A percentile compares a stretch with the other conserved stretches of the same genome.
These are phyloP conservation scores for Camellia lanceoleosa DNA, from an alignment of 148 eudicot species.

Conservation along the genomic window DNA sequence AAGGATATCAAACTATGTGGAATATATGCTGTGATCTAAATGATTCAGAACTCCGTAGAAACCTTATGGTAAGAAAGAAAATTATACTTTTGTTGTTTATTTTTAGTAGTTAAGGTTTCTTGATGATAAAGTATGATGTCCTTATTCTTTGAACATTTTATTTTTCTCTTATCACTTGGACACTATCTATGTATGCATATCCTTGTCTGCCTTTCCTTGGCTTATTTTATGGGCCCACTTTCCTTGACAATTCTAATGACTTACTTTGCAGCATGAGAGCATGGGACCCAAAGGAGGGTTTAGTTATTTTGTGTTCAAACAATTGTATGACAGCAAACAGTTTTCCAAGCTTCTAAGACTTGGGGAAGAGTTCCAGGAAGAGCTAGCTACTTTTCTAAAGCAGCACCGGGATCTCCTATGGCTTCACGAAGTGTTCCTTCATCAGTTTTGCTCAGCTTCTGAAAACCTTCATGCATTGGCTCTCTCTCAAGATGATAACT, in stretches of 20 bases:
- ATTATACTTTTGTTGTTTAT: background rate
- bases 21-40: constrained; percentile 78
- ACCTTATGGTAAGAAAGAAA: constrained; percentile 63
- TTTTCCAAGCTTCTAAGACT: constrained; percentile 78
- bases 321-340: constrained; percentile 58
- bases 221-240: constrained; percentile 11
- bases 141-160: background rate
- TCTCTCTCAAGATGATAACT: constrained; percentile 55
- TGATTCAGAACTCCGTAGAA: constrained; percentile 73
- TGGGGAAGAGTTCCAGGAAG: constrained; percentile 92
- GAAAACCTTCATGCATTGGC: constrained; percentile 77
- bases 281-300: constrained; percentile 95
- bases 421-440: constrained; percentile 84
- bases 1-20: constrained; percentile 81
- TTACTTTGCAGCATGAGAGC: constrained; percentile 68
- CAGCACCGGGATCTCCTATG: constrained; percentile 73
- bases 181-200: background rate
- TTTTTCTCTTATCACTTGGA: background rate
- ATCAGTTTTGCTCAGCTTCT: constrained; percentile 70
- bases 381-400: constrained; percentile 66
- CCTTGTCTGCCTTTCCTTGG: background rate
- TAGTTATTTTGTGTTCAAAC: constrained; percentile 78
- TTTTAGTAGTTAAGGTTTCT: background rate
- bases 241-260: constrained; percentile 9
- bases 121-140: background rate